Evolutionary conservation across 768 basidiomycete genomes (phyloP).

Genomic region (Mycena amicta): DNA sequence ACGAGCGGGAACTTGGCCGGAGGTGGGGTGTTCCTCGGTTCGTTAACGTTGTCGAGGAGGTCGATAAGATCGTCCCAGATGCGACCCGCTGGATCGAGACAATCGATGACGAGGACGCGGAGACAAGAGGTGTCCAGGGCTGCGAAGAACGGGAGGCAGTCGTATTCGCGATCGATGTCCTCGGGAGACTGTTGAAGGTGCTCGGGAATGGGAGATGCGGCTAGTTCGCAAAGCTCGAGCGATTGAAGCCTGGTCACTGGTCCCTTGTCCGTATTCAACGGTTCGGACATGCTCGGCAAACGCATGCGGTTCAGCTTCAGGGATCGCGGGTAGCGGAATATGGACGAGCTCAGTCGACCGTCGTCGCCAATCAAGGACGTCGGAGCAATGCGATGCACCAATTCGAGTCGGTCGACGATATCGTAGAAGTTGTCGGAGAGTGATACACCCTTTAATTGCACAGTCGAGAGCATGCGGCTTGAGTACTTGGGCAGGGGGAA

Average conservation of each 20-base stretch:
- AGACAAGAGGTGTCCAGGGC: conserved; percentile 3
- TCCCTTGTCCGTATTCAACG: background rate
- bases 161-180: background rate
- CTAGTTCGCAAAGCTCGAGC: background rate
- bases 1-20: background rate
- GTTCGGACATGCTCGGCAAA: background rate
- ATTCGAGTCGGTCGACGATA: background rate
- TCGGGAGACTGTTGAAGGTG: background rate
- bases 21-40: too few species aligned
- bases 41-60: too few species aligned
- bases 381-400: background rate
- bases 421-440: background rate
- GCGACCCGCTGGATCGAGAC: background rate
- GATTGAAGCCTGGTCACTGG: background rate
- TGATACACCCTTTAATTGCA: background rate
- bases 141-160: conserved; percentile 8
- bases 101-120: background rate
- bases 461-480: background rate
- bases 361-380: background rate
- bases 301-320: background rate
- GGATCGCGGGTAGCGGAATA: background rate
- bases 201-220: background rate
- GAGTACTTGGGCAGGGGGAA: background rate
- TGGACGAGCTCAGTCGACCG: background rate
- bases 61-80: conserved; percentile 6